Evolutionary conservation across 208 protist genomes (phyloP), one percentile per base, ranked within the genome.

Genomic region (Leishmania turanica): DNA sequence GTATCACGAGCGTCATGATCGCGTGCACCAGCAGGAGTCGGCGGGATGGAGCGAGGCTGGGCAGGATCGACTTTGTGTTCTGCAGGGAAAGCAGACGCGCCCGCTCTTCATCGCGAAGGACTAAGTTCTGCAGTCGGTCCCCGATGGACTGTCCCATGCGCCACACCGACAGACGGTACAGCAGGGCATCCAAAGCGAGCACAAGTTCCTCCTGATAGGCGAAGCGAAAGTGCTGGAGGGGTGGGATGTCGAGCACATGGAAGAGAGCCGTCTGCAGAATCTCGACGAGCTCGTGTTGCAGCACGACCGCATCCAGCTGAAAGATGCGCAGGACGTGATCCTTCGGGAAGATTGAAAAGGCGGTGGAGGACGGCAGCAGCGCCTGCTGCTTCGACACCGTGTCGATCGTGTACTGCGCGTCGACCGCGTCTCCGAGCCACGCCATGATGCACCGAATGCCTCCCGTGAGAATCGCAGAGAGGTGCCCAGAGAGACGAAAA

Each of bases 351-450:
- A 87, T 84, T 11, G 95, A 92, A 60, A 97, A 96, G 54, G 86
- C 88, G 31, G 88, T 83, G 21, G 94, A 96, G 6, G 85, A 75
- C 9, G 90, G 92, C 69, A 97, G 79, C 53, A 84, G 70, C 40
- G 84, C 82, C 83, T 95, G 94, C 86, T 97, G 94, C 87, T 97
- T 97, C 40, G 89, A 82, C 51, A 98, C 91, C 31, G 88, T 94
- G 66, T 92, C 86, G 17, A 98, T 80, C 58, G 89, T 88, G 79
- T 90, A 89, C 87, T 96, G 93, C 51, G 92, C 86, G 21, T 85
- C 89, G 24, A 85, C 78, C 37, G 88, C 83, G 80, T 98, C 93
- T 5, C 77, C 45, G 31, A 93, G 74, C 92, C 90, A 96, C 60
- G 88, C 73, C 92, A 98, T 96, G 62, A 75, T 58, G 37, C 54